Evolutionary conservation across 768 basidiomycete genomes (phyloP).

Genomic region (Krasilnikovozyma curviuscula): DNA sequence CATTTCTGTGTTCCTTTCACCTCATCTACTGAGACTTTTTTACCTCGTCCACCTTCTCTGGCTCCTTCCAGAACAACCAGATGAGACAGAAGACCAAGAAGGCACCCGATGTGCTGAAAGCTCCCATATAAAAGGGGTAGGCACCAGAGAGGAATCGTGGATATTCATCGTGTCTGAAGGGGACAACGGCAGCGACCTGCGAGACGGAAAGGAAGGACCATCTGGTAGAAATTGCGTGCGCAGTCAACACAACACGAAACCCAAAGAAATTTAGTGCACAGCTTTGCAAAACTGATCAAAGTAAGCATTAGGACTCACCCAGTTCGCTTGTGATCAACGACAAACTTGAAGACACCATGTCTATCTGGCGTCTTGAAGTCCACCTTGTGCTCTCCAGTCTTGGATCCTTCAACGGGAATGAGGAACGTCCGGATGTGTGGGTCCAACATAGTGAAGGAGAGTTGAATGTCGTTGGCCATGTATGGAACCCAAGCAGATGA

Average conservation of each 20-base stretch:
- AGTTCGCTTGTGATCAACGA: constrained; percentile 72
- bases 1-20: too few relatives aligned
- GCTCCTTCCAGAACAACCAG: constrained; percentile 37
- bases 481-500: constrained; percentile 46
- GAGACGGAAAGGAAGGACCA: constrained; percentile 54
- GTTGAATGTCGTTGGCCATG: constrained; percentile 57
- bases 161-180: constrained; percentile 84
- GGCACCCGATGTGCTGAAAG: constrained; percentile 65
- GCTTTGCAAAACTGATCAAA: not conserved
- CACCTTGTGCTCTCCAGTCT: constrained; percentile 38
- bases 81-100: constrained; percentile 71
- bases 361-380: constrained; percentile 80
- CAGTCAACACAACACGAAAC: not conserved
- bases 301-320: constrained; percentile 36
- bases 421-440: constrained; percentile 78
- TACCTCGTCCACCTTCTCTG: constrained; percentile 41
- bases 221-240: constrained; percentile 28
- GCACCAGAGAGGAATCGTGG: constrained; percentile 88
- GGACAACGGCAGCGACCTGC: constrained; percentile 68
- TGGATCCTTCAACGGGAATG: constrained; percentile 30
- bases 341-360: constrained; percentile 95
- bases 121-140: constrained; percentile 85
- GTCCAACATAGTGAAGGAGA: constrained; percentile 98
- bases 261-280: not conserved
- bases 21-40: too few relatives aligned